These are phyloP conservation scores for Debaryomycetaceae sp. DNA, from an alignment of 1,139 yeast genomes.

Conservation along the genomic window DNA sequence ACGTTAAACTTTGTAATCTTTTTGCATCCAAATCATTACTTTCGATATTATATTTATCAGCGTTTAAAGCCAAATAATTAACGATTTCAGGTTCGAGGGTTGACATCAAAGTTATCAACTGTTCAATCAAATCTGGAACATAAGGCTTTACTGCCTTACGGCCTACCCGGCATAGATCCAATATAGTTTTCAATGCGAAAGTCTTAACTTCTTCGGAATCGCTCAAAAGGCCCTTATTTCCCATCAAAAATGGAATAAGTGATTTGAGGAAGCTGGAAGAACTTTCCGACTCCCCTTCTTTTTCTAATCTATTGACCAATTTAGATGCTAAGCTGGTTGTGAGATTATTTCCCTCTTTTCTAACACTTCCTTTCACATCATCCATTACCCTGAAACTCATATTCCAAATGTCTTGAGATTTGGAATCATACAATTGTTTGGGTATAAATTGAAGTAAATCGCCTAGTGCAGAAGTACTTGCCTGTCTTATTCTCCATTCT, in stretches of 20 bases:
- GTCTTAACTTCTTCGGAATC: slow-evolving; percentile 82
- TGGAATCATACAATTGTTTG: slow-evolving; percentile 48
- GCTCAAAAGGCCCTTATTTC: slow-evolving; percentile 73
- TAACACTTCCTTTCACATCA: slow-evolving; percentile 91
- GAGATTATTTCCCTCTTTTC: slow-evolving; percentile 72
- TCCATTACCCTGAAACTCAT: slow-evolving; percentile 89
- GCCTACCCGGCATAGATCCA: slow-evolving; percentile 67
- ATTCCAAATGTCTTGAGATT: slow-evolving; percentile 72
- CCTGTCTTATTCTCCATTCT: slow-evolving; percentile 95
- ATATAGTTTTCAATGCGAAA: slow-evolving; percentile 71
- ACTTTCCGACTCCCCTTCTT: slow-evolving; percentile 18
- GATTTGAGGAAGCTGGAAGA: slow-evolving; percentile 54
- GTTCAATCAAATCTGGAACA: slow-evolving; percentile 66
- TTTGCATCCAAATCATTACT: slow-evolving; percentile 73
- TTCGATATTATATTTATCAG: slow-evolving; percentile 79
- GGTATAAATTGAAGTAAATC: slow-evolving; percentile 67
- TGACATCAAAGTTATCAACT: slow-evolving; percentile 71
- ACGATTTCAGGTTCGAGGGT: slow-evolving; percentile 89
- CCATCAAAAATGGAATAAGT: slow-evolving; percentile 76
- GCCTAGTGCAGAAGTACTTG: slow-evolving; percentile 71
- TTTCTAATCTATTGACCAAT: slow-evolving; percentile 56
- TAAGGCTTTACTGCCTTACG: slow-evolving; percentile 59
- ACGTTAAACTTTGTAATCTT: slow-evolving; percentile 68
- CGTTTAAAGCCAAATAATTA: slow-evolving; percentile 82
- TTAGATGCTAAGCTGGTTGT: slow-evolving; percentile 66